phyloP scores from a whole-genome alignment of 305 asterid genomes.

The Plantago lanceolata region DNA sequence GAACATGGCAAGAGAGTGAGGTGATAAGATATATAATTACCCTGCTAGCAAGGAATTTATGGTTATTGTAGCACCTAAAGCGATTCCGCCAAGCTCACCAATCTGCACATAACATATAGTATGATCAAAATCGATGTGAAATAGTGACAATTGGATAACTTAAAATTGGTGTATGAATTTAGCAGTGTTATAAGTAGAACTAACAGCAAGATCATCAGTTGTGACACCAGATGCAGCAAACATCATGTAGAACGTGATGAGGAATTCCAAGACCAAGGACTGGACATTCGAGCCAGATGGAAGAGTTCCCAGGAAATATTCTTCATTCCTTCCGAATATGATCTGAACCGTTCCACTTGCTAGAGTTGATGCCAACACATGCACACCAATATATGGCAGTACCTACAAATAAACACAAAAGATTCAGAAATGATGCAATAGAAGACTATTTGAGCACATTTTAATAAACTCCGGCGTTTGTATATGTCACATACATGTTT shows the following conservation, averaged over 20 bases:
- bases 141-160: too few relatives aligned
- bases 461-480: background rate
- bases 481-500: conserved; percentile 18
- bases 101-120: conserved; percentile 16
- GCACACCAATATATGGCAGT: conserved; percentile 30
- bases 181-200: background rate
- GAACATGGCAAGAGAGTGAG: background rate
- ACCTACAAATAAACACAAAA: conserved; percentile 23
- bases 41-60: conserved; percentile 27
- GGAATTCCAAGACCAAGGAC: conserved; percentile 36
- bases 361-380: conserved; percentile 35
- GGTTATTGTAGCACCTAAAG: conserved; percentile 25
- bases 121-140: too few relatives aligned
- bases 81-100: conserved; percentile 23
- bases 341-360: conserved; percentile 43
- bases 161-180: background rate
- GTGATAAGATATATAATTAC: conserved; percentile 5
- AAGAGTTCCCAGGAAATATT: conserved; percentile 34
- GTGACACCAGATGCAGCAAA: conserved; percentile 43
- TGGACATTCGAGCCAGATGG: conserved; percentile 39
- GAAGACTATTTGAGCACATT: too few relatives aligned
- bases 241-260: conserved; percentile 43
- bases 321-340: conserved; percentile 28
- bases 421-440: background rate
- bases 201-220: conserved; percentile 41